A percentile compares a stretch with the other conserved stretches of the same genome.
Evolutionary conservation across 805 yeast species (phyloP).

Genomic region (Saturnispora sanitii): DNA sequence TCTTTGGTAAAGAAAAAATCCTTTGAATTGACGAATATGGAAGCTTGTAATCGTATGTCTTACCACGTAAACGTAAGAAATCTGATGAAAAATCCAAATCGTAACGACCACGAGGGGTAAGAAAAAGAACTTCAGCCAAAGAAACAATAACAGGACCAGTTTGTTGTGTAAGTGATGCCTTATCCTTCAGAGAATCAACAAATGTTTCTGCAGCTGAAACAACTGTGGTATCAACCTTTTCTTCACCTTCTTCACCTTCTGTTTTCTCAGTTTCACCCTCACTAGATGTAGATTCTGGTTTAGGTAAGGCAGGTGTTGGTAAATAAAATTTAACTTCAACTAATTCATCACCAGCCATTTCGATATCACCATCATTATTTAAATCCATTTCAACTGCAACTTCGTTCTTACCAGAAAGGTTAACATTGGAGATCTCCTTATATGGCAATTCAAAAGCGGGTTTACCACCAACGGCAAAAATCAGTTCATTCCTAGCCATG

Average conservation of each 20-base stretch:
- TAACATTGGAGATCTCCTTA: constrained; percentile 67
- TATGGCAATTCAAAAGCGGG: constrained; percentile 93
- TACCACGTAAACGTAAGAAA: constrained; percentile 87
- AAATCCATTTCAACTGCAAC: constrained; percentile 81
- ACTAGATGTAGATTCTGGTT: constrained; percentile 14
- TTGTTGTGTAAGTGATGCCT: constrained; percentile 88
- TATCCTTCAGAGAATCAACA: constrained; percentile 84
- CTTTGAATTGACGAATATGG: constrained; percentile 86
- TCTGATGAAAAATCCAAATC: constrained; percentile 89
- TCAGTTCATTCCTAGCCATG: constrained; percentile 83
- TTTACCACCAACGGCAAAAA: constrained; percentile 75
- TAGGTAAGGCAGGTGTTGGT: constrained; percentile 44
- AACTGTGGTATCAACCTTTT: constrained; percentile 26
- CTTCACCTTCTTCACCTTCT: constrained; percentile 21
- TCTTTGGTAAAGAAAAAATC: constrained; percentile 84
- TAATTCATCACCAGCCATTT: constrained; percentile 84
- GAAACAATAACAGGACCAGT: constrained; percentile 94
- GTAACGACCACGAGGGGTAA: constrained; percentile 97
- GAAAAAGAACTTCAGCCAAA: constrained; percentile 79
- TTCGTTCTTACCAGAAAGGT: constrained; percentile 85
- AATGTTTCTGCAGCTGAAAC: constrained; percentile 73
- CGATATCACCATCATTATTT: constrained; percentile 32
- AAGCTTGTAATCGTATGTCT: constrained; percentile 93
- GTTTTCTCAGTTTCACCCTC: constrained; percentile 13
- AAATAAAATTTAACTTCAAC: constrained; percentile 91